Evolutionary conservation across 768 basidiomycete genomes (phyloP).

Genomic region (Aureoboletus auriporus): DNA sequence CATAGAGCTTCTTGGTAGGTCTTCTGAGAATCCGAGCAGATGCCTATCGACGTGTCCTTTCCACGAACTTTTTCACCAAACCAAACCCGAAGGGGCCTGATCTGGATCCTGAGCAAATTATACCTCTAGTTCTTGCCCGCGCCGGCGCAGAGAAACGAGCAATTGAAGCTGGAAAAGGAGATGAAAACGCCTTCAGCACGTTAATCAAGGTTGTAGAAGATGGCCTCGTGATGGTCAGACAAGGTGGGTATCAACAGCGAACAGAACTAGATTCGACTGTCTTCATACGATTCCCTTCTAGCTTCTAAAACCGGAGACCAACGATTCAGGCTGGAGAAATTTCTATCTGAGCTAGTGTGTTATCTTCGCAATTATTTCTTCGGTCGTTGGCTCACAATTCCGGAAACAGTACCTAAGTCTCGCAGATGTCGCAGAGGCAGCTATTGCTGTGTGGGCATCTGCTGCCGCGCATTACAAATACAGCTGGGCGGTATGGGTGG

Average conservation of each 20-base stretch:
- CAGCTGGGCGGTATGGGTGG: slow-evolving; percentile 72
- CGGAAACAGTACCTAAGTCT: slow-evolving; percentile 41
- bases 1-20: not conserved
- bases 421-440: slow-evolving; percentile 48
- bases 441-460: slow-evolving; percentile 58
- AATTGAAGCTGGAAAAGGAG: slow-evolving; percentile 43
- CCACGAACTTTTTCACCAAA: slow-evolving; percentile 48
- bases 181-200: slow-evolving; percentile 49
- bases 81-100: slow-evolving; percentile 14
- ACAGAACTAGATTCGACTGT: not conserved
- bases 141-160: slow-evolving; percentile 60
- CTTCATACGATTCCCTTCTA: slow-evolving; percentile 23
- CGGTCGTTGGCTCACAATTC: not conserved
- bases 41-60: slow-evolving; percentile 54
- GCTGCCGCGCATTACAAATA: slow-evolving; percentile 65
- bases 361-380: not conserved
- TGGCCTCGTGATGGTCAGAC: slow-evolving; percentile 58
- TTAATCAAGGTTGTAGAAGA: slow-evolving; percentile 58
- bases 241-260: slow-evolving; percentile 37
- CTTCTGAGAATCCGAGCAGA: slow-evolving; percentile 34
- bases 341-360: slow-evolving; percentile 71
- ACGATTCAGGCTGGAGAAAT: slow-evolving; percentile 78
- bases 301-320: slow-evolving; percentile 70
- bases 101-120: slow-evolving; percentile 59
- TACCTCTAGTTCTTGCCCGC: slow-evolving; percentile 60